Percentiles rank a stretch among this genome's conserved stretches.
phyloP scores from a whole-genome alignment of 768 basidiomycete genomes.

The Clitopilus hobsonii region DNA sequence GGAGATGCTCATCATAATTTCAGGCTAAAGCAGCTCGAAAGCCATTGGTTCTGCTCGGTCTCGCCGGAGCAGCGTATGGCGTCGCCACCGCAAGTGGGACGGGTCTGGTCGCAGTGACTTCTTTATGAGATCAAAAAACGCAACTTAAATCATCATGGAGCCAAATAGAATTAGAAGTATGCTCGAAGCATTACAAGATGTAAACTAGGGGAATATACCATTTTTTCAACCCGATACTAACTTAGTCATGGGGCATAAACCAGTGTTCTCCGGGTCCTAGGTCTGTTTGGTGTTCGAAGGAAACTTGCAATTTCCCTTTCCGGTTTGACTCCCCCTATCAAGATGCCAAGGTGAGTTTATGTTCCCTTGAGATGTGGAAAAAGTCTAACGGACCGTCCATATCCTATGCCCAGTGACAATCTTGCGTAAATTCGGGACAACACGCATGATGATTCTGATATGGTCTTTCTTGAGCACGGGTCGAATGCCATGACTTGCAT shows the following conservation, averaged over 20 bases:
- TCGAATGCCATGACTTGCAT: slow-evolving; percentile 34
- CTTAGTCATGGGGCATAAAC: slow-evolving; percentile 31
- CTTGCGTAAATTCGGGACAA: slow-evolving; percentile 34
- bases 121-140: not conserved
- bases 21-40: slow-evolving; percentile 1
- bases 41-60: not conserved
- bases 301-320: slow-evolving; percentile 13
- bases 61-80: not conserved
- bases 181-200: not conserved
- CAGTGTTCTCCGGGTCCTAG: slow-evolving; percentile 25
- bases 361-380: not conserved
- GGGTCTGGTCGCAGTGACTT: not conserved
- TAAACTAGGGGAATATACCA: not conserved
- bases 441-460: slow-evolving; percentile 35
- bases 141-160: not conserved
- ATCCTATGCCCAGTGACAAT: slow-evolving; percentile 45
- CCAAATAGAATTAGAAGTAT: not conserved
- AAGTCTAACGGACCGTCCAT: slow-evolving; percentile 46
- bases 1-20: not conserved
- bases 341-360: not conserved
- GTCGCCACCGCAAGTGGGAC: not conserved
- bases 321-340: slow-evolving; percentile 21
- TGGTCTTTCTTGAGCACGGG: slow-evolving; percentile 31
- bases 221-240: not conserved
- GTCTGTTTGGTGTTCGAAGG: slow-evolving; percentile 25